phyloP scores from a whole-genome alignment of 257 asterid species.

The Thymus mandschuricus region DNA sequence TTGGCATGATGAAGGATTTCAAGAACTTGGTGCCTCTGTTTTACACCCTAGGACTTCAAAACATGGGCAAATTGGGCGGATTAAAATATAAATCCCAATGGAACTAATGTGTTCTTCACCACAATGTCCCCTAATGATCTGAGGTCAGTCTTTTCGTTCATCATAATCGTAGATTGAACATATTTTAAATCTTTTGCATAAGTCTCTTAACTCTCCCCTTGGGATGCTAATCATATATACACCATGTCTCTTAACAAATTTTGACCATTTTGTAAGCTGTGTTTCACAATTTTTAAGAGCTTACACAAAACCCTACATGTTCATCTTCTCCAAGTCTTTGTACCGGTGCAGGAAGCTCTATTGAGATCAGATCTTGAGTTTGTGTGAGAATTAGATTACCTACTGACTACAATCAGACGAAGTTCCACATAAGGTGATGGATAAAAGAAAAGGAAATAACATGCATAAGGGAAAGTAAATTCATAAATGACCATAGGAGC shows the following conservation, averaged over 20 bases:
- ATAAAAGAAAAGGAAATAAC: not conserved
- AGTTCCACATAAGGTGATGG: not conserved
- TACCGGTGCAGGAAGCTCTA: too few species aligned
- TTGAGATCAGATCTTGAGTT: too few species aligned
- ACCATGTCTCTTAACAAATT: too few species aligned
- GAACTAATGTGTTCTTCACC: conserved; percentile 81
- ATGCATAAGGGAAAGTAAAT: too few species aligned
- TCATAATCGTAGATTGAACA: not conserved
- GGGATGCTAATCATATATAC: too few species aligned
- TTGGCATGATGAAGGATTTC: conserved; percentile 51
- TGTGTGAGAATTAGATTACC: too few species aligned
- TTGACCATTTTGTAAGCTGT: too few species aligned
- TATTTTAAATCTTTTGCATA: too few species aligned
- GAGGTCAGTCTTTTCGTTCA: conserved; percentile 45
- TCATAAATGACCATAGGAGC: not conserved
- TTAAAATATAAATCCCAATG: conserved; percentile 70
- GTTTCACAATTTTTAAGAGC: too few species aligned
- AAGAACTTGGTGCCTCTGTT: conserved; percentile 69
- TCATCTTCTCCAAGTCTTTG: too few species aligned
- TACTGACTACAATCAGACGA: not conserved
- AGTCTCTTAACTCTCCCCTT: too few species aligned
- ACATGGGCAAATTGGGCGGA: conserved; percentile 99
- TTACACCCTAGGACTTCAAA: conserved; percentile 67
- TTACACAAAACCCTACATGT: too few species aligned
- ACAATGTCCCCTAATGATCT: conserved; percentile 96